Conservation (phyloP, 768 basidiomycete species). For the Coprinopsis strossmayeri region DNA sequence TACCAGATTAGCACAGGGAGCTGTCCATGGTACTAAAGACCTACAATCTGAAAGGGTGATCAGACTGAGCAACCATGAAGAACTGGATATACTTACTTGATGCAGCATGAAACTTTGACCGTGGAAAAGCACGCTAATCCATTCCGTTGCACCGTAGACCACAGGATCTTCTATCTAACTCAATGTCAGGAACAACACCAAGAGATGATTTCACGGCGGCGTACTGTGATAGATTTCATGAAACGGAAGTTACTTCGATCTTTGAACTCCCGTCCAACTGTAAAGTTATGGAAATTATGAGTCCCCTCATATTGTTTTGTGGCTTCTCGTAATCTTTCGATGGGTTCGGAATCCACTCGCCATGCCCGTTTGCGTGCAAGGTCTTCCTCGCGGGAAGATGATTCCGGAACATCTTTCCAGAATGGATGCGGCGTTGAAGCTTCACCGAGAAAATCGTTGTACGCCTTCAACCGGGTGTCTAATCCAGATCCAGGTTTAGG, state of each 20-base stretch:
- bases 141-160: constrained; percentile 87
- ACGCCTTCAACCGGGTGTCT: constrained; percentile 23
- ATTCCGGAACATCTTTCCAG: constrained; percentile 41
- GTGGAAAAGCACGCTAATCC: constrained; percentile 90
- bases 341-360: constrained; percentile 48
- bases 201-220: constrained; percentile 1
- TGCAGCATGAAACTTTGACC: constrained; percentile 99
- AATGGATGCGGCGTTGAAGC: constrained; percentile 39
- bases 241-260: constrained; percentile 80
- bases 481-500: constrained; percentile 70
- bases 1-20: constrained; percentile 11
- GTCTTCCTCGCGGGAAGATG: constrained; percentile 48
- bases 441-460: constrained; percentile 18
- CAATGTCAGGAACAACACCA: not conserved
- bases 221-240: constrained; percentile 83
- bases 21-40: constrained; percentile 16
- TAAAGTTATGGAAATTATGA: constrained; percentile 98
- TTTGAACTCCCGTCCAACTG: constrained; percentile 76
- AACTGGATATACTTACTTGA: constrained; percentile 55
- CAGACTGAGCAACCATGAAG: not conserved
- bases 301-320: constrained; percentile 74
- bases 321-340: constrained; percentile 50
- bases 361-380: constrained; percentile 63
- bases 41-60: constrained; percentile 38
- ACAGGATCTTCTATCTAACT: constrained; percentile 74